Evolutionary conservation across 1,284 basidiomycete genomes (phyloP), one percentile per base, ranked within the genome.

Genomic region (Ceratobasidium sp.): DNA sequence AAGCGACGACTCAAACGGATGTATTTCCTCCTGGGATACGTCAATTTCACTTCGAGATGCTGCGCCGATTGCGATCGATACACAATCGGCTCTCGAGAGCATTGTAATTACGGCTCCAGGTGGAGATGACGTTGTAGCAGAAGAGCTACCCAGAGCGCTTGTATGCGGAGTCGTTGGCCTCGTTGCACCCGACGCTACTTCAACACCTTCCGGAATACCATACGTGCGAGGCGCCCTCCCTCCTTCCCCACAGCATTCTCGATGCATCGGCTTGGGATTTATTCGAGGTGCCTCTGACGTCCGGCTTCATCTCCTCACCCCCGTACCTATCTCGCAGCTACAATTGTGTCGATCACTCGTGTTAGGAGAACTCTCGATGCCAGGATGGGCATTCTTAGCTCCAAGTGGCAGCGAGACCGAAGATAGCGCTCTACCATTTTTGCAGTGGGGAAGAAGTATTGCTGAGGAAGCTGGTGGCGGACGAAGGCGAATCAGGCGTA

Each of bases 371-470:
- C 81, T 97, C 73, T 93, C 96, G 76, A 79, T 98, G 0, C 95
- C 95, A 0, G 80, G 94, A 0, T 92, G 89, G 85, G 94, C 90
- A 0, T 88, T 94, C 87, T 79, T 98, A 55, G 93, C 97, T 83
- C 69, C 76, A 49, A 67, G 75, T 31, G 73, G 74, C 31, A 81
- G 80, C 38, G 79, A 78, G 20, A 82, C 76, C 62, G 73, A 77
- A 76, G 77, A 15, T 27, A 78, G 80, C 1, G 80, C 84, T 35
- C 87, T 93, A 47, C 94, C 95, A 20, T 98, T 87, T 80, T 79
- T 98, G 74, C 88, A 90, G 72, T 92, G 90, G 88, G 88, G 88
- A 0, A 85, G 84, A 73, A 83, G 84, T 1, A 85, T 85, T 55
- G 86, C 85, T 3, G 77, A 75, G 43, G 78, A 77, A 6, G 77